Base-by-base conservation (phyloP, 23 red algal species). In the Chondrus crispus region DNA sequence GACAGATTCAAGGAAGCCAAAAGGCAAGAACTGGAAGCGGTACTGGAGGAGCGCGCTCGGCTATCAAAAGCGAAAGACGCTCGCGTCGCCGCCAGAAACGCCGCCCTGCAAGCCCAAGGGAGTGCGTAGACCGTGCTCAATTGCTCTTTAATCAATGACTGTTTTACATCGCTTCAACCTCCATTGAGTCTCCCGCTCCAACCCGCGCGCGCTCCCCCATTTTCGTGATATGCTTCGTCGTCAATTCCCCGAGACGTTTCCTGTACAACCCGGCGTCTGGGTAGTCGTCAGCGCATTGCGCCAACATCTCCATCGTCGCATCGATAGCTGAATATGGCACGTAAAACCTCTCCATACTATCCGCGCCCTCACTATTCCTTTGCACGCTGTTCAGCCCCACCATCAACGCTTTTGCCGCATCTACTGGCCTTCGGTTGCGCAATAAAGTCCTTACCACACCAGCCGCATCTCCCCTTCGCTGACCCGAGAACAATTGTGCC, bases 321-420 rank as follows among this genome's bases (percentile, higher is more conserved):
- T 92, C 89, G 44, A 92, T 84, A 3, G 46, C 62, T 3, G 89
- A 84, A 37, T 92, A 84, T 13, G 89, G 79, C 44, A 92, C 12
- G 24, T 92, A 44, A 7, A 83, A 30, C 10, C 51, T 41, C 18
- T 55, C 62, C 32, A 46, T 71, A 20, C 58, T 46, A 45, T 54
- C 45, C 9, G 41, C 57, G 46, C 36, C 76, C 60, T 83, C 62
- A 7, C 26, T 32, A 22, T 32, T 19, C 18, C 35, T 66, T n/a
- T 45, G 29, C 33, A 76, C 28, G 35, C 43, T 47, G 33, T 24
- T 22, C 20, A 92, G 35, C 36, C 73, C 89, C n/a, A 43, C 43
- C 19, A 92, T 5, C 32, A 81, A 52, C 32, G 84, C 24, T 43
- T 83, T 55, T n/a, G 89, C 79, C 0, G 89, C 76, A 20, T 83